phyloP scores from a whole-genome alignment of 768 basidiomycete genomes.

The Tulasnella sp. region DNA sequence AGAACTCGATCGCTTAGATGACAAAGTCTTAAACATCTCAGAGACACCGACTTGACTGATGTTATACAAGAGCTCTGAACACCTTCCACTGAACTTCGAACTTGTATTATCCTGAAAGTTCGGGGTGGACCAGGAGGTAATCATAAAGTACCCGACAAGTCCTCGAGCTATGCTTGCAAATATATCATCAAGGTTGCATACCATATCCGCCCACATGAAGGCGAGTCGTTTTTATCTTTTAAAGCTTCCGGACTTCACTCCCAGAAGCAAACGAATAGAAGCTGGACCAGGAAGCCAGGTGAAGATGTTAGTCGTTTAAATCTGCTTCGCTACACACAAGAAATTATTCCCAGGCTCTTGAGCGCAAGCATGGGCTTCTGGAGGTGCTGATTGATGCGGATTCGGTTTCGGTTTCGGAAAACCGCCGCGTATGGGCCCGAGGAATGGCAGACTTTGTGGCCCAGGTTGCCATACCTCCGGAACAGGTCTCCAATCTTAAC shows the following conservation, averaged over 20 bases:
- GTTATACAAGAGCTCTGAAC: too few species aligned
- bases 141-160: too few species aligned
- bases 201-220: too few species aligned
- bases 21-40: too few species aligned
- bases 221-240: too few species aligned
- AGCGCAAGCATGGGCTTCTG: background rate
- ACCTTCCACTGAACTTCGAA: too few species aligned
- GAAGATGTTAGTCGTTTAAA: background rate
- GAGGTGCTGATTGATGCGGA: background rate
- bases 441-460: background rate
- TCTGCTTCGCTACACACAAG: background rate
- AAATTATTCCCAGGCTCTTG: background rate
- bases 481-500: background rate
- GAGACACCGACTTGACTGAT: too few species aligned
- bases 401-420: background rate
- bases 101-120: too few species aligned
- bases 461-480: background rate
- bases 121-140: too few species aligned
- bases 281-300: background rate
- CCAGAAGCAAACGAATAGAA: background rate
- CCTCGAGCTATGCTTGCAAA: too few species aligned
- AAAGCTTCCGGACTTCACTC: background rate
- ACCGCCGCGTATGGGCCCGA: background rate
- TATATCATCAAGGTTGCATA: too few species aligned
- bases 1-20: too few species aligned